Percentiles rank a stretch among this genome's conserved stretches.
Conservation (phyloP, 164 flowering plant species). For the Santalum album region DNA sequence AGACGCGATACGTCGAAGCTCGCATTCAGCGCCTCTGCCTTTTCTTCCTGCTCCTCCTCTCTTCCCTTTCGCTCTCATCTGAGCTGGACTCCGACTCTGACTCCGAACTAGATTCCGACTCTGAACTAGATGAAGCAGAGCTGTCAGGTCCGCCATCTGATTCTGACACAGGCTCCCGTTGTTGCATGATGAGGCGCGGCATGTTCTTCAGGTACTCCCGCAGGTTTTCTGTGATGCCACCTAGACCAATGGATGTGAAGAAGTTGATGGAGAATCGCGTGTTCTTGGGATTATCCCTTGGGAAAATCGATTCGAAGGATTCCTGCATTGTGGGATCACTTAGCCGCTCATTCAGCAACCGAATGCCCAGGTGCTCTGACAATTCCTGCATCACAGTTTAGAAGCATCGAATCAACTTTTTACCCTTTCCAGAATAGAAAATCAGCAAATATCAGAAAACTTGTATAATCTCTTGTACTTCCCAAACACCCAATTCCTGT, state of each 20-base stretch:
- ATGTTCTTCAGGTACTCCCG: conserved; percentile 85
- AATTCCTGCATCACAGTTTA: conserved; percentile 50
- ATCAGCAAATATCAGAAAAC: too few species aligned
- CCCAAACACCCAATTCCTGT: too few species aligned
- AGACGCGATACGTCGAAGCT: too few species aligned
- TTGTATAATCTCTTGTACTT: too few species aligned
- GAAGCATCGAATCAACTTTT: not conserved
- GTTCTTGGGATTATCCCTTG: conserved; percentile 84
- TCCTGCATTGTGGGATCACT: conserved; percentile 72
- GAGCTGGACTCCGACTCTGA: conserved; percentile 25
- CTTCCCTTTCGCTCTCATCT: conserved; percentile 25
- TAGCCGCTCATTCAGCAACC: conserved; percentile 69
- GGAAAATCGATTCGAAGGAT: conserved; percentile 76
- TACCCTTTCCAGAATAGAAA: too few species aligned
- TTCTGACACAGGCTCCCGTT: conserved; percentile 46
- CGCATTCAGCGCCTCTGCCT: conserved; percentile 21
- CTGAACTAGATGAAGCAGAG: conserved; percentile 28
- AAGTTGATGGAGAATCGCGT: conserved; percentile 81
- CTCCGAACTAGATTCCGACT: conserved; percentile 15
- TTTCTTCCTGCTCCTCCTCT: conserved; percentile 22
- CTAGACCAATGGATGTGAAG: conserved; percentile 92
- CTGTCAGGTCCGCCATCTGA: conserved; percentile 41
- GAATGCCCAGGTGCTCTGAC: conserved; percentile 82
- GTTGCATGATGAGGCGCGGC: conserved; percentile 90
- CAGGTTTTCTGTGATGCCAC: conserved; percentile 77